These are phyloP conservation scores for Aspergillus bertholletiae DNA, from an alignment of 495 filamentous ascomycete species.

Conservation along the genomic window DNA sequence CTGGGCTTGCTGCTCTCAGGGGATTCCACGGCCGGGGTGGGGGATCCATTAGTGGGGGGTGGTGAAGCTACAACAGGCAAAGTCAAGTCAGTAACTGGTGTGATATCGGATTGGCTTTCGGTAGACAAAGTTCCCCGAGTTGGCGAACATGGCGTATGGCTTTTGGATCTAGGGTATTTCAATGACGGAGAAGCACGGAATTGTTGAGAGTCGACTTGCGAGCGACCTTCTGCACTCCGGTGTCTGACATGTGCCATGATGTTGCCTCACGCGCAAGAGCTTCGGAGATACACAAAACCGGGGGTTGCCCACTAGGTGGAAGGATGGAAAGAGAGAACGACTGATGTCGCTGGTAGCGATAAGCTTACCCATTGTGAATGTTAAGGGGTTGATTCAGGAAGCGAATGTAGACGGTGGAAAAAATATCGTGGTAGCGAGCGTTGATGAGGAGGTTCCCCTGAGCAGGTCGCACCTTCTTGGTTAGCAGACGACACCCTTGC, in stretches of 20 bases:
- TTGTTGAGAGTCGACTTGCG: slow-evolving; percentile 10
- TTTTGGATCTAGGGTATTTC: slow-evolving; percentile 10
- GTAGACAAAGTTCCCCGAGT: slow-evolving; percentile 7
- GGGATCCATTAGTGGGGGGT: slow-evolving; percentile 35
- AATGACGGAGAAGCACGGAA: slow-evolving; percentile 1
- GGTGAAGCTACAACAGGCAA: slow-evolving; percentile 35
- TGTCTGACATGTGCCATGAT: slow-evolving; percentile 15
- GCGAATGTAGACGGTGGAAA: slow-evolving; percentile 20
- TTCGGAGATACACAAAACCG: not conserved
- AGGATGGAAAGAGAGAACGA: too few relatives aligned
- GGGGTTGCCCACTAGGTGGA: not conserved
- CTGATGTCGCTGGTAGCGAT: slow-evolving; percentile 8
- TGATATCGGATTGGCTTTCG: slow-evolving; percentile 11
- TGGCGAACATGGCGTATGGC: slow-evolving; percentile 13
- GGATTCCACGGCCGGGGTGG: slow-evolving; percentile 30
- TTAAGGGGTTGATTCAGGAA: slow-evolving; percentile 19
- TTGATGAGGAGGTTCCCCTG: slow-evolving; percentile 33
- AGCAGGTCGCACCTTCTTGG: slow-evolving; percentile 20
- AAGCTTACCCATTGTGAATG: slow-evolving; percentile 44
- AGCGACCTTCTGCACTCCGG: slow-evolving; percentile 16
- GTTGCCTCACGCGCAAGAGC: slow-evolving; percentile 9
- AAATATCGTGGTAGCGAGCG: slow-evolving; percentile 20
- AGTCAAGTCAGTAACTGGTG: slow-evolving; percentile 26
- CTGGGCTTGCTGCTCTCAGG: slow-evolving; percentile 50
- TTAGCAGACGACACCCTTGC: slow-evolving; percentile 22